These are phyloP conservation scores for Ilyonectria sp. DNA, from an alignment of 2,329 filamentous ascomycete species.

Conservation along the genomic window DNA sequence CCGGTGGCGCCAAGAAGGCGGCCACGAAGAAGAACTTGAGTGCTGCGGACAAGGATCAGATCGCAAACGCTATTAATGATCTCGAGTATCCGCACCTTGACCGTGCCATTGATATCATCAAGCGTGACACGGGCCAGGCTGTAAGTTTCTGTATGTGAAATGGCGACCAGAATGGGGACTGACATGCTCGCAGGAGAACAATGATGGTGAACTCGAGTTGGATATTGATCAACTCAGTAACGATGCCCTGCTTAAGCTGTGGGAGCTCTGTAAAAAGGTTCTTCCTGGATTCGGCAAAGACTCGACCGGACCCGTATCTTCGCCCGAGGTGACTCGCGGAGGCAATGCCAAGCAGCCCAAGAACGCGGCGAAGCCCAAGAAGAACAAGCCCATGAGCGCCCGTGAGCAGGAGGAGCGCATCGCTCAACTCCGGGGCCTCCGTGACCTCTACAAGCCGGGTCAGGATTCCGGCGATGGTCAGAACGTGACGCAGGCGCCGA, in stretches of 20 bases:
- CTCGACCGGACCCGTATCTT: constrained; percentile 43
- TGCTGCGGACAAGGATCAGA: constrained; percentile 89
- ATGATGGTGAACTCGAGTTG: constrained; percentile 71
- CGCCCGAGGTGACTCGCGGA: constrained; percentile 51
- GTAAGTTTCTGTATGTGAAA: constrained; percentile 66
- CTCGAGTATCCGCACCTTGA: constrained; percentile 85
- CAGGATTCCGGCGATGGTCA: constrained; percentile 51
- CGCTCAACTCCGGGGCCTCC: constrained; percentile 69
- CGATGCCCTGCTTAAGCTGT: constrained; percentile 69
- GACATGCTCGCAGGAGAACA: constrained; percentile 65
- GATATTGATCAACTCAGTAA: constrained; percentile 71
- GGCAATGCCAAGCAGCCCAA: constrained; percentile 50
- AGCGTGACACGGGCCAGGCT: constrained; percentile 84
- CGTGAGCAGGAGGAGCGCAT: constrained; percentile 78
- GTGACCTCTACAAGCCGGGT: constrained; percentile 59
- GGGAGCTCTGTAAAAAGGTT: constrained; percentile 62
- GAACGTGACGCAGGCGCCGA: constrained; percentile 45
- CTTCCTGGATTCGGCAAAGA: constrained; percentile 59
- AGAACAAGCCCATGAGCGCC: constrained; percentile 84
- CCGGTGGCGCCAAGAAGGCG: constrained; percentile 61
- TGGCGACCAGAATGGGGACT: constrained; percentile 12
- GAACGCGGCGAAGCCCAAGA: constrained; percentile 69
- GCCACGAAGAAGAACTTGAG: constrained; percentile 70
- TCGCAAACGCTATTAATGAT: constrained; percentile 87
- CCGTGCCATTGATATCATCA: constrained; percentile 90